phyloP scores from a whole-genome alignment of 2,329 filamentous ascomycete species.

The Aspergillus oerlinghausenensis region DNA sequence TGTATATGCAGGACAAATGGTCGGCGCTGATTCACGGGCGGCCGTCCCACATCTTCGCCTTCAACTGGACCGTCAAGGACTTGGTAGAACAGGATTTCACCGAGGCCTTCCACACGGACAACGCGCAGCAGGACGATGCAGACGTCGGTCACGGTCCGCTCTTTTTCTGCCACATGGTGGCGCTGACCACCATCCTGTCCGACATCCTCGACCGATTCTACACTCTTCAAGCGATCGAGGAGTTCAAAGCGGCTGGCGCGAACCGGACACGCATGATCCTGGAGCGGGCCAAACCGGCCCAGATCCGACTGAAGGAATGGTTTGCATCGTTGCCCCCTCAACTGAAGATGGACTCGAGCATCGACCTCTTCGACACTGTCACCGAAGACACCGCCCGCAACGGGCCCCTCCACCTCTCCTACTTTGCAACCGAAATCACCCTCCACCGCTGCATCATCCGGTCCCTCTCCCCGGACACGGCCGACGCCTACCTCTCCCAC shows the following conservation, averaged over 20 bases:
- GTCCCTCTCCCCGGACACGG: conserved; percentile 56
- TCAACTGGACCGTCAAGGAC: conserved; percentile 69
- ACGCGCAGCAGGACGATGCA: conserved; percentile 25
- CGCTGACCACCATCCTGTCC: conserved; percentile 49
- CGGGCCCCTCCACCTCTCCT: conserved; percentile 81
- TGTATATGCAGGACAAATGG: conserved; percentile 96
- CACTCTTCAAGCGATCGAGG: conserved; percentile 45
- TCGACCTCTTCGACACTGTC: conserved; percentile 43
- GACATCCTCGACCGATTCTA: conserved; percentile 51
- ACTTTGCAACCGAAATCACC: conserved; percentile 91
- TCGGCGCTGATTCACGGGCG: conserved; percentile 78
- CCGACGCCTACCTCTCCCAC: conserved; percentile 79
- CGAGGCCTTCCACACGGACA: conserved; percentile 29
- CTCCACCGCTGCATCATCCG: conserved; percentile 88
- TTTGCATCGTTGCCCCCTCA: conserved; percentile 45
- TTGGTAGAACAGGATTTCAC: conserved; percentile 39
- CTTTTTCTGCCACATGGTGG: conserved; percentile 50
- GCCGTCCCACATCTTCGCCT: conserved; percentile 67
- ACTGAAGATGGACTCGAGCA: conserved; percentile 47
- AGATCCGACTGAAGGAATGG: conserved; percentile 51
- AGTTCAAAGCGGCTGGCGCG: conserved; percentile 37
- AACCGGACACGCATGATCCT: conserved; percentile 48
- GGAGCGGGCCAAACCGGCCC: conserved; percentile 51
- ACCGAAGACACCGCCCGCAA: conserved; percentile 39
- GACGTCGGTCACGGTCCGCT: conserved; percentile 39